phyloP scores from a whole-genome alignment of 768 basidiomycete species.

The Clitopilus hobsonii region DNA sequence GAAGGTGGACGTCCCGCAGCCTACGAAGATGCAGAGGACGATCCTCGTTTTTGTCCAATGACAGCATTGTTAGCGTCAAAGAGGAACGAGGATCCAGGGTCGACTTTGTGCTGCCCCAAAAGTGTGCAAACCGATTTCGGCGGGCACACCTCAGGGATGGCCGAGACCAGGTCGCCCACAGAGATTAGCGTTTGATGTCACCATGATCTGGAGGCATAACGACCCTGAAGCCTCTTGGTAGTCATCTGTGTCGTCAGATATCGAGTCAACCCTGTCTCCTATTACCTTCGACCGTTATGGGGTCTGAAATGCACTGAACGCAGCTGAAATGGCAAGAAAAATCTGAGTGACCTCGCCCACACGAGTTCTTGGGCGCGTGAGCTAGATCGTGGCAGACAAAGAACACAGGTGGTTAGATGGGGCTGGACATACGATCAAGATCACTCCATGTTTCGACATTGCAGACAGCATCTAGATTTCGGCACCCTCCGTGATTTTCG shows the following conservation, averaged over 20 bases:
- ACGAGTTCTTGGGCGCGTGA: background rate
- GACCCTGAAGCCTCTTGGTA: background rate
- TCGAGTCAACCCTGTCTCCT: too few species aligned
- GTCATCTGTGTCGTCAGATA: too few species aligned
- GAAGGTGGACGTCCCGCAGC: too few species aligned
- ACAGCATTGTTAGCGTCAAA: too few species aligned
- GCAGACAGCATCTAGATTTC: conserved; percentile 9
- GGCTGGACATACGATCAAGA: background rate
- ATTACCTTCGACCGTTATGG: too few species aligned
- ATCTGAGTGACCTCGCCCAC: background rate
- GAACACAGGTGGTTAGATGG: background rate
- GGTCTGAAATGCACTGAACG: too few species aligned
- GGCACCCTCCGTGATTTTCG: conserved; percentile 17
- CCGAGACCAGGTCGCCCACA: background rate
- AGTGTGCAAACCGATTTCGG: background rate
- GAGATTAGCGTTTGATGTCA: background rate
- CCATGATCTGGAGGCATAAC: background rate
- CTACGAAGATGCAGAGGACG: too few species aligned
- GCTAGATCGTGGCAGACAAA: background rate
- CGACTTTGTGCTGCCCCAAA: too few species aligned
- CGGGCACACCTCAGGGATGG: background rate
- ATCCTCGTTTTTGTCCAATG: too few species aligned
- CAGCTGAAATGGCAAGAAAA: too few species aligned
- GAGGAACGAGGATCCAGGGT: too few species aligned
- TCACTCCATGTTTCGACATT: background rate